Conservation (phyloP, 2,329 filamentous ascomycete genomes). For the Cercospora zeae-maydis region DNA sequence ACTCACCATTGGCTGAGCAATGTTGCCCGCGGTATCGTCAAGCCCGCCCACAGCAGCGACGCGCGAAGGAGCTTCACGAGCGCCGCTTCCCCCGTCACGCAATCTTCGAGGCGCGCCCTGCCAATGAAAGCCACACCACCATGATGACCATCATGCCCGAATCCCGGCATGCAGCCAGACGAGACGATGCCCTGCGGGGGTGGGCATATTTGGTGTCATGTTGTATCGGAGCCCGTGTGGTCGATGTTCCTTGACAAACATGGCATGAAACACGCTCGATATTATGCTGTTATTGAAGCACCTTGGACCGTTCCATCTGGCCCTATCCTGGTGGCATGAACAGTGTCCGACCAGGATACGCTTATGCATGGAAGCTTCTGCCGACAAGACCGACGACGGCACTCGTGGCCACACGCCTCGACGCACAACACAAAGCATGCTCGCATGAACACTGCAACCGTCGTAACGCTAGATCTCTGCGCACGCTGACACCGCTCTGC, state of each 20-base stretch:
- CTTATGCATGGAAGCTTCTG: conserved; percentile 17
- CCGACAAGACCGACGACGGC: neutral
- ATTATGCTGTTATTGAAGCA: neutral
- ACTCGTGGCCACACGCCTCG: neutral
- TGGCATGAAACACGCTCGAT: neutral
- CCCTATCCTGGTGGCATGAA: neutral
- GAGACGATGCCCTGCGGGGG: conserved; percentile 6
- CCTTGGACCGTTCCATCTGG: neutral
- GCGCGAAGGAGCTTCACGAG: neutral
- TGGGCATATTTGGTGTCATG: neutral
- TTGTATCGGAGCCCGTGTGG: neutral
- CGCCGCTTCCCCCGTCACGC: too few relatives aligned
- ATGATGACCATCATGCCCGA: neutral
- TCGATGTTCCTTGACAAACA: neutral
- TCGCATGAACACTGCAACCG: conserved; percentile 3
- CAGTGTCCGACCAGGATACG: neutral
- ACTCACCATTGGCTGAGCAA: conserved; percentile 4
- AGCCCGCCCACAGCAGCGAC: neutral
- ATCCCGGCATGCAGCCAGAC: conserved; percentile 11
- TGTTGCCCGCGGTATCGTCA: neutral
- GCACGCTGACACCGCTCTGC: neutral
- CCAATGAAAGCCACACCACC: conserved; percentile 10
- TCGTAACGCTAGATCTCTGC: neutral
- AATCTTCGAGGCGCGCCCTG: neutral
- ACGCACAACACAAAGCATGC: neutral